Evolutionary conservation across 257 asterid genomes (phyloP).

Genomic region (Hygrophila difformis): DNA sequence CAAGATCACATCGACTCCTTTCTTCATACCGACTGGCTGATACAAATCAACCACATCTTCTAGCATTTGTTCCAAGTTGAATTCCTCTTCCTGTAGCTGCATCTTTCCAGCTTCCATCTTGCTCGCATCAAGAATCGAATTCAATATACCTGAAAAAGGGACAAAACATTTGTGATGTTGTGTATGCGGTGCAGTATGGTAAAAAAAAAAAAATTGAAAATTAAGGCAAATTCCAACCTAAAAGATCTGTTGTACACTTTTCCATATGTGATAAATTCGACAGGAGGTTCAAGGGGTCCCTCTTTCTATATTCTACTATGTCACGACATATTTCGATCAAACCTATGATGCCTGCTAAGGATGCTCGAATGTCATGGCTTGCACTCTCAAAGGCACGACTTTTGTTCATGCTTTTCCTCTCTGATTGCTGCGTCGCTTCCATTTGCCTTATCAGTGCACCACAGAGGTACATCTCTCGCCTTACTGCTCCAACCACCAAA

Average conservation of each 20-base stretch:
- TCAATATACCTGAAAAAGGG: slow-evolving; percentile 39
- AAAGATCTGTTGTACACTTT: slow-evolving; percentile 33
- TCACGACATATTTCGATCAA: slow-evolving; percentile 33
- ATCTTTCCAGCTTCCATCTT: slow-evolving; percentile 63
- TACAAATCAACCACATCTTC: slow-evolving; percentile 61
- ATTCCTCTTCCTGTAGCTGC: slow-evolving; percentile 58
- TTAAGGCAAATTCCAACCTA: slow-evolving; percentile 33
- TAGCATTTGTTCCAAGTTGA: slow-evolving; percentile 38
- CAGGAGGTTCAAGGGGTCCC: slow-evolving; percentile 19
- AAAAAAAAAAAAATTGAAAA: background rate
- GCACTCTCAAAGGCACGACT: slow-evolving; percentile 64
- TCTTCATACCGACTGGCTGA: slow-evolving; percentile 45
- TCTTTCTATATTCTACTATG: slow-evolving; percentile 15
- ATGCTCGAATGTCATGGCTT: slow-evolving; percentile 74
- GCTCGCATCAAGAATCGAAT: slow-evolving; percentile 57
- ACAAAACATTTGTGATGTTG: background rate
- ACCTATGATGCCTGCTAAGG: slow-evolving; percentile 52
- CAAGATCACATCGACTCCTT: slow-evolving; percentile 67
- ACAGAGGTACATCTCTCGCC: too few relatives aligned
- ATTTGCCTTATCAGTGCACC: slow-evolving; percentile 52
- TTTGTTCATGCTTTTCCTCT: slow-evolving; percentile 57
- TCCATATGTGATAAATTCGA: slow-evolving; percentile 39
- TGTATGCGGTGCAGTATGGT: background rate
- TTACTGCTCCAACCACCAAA: slow-evolving; percentile 23
- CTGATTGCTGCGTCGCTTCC: slow-evolving; percentile 76